Percentiles rank a stretch among this genome's conserved stretches.
phyloP scores from a whole-genome alignment of 78 protist species.

The Chrysochromulina parva region DNA sequence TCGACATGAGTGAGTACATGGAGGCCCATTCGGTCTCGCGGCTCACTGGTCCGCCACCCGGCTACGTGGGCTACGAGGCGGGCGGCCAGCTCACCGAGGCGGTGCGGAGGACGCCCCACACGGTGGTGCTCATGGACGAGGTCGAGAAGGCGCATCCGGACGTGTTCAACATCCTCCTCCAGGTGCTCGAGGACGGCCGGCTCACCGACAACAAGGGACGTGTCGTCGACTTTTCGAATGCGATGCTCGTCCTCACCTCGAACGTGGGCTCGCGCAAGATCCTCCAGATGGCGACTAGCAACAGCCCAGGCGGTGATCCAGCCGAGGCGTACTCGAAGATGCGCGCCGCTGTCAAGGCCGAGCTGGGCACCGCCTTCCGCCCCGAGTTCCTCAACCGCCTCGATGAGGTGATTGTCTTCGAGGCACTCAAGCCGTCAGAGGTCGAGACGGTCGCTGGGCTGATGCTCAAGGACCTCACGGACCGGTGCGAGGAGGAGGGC shows the following conservation, averaged over 20 bases:
- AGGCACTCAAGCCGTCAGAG: constrained; percentile 10
- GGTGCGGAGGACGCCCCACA: constrained; percentile 91
- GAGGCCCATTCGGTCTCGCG: constrained; percentile 85
- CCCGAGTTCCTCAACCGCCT: constrained; percentile 97
- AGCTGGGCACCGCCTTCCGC: constrained; percentile 69
- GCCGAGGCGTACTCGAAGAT: background rate
- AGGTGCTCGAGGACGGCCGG: constrained; percentile 96
- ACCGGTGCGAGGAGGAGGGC: constrained; percentile 62
- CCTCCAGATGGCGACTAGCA: background rate
- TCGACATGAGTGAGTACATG: constrained; percentile 70
- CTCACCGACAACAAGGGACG: constrained; percentile 95
- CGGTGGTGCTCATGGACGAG: constrained; percentile 94
- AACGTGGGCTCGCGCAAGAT: constrained; percentile 78
- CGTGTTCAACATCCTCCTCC: constrained; percentile 90
- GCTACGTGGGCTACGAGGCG: constrained; percentile 95
- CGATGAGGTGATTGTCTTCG: constrained; percentile 85
- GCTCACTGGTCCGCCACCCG: constrained; percentile 97
- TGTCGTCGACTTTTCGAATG: constrained; percentile 87
- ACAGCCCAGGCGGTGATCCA: background rate
- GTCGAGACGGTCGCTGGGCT: constrained; percentile 29
- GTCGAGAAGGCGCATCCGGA: constrained; percentile 86
- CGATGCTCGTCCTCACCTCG: constrained; percentile 86
- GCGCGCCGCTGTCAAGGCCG: constrained; percentile 62
- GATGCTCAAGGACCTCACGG: constrained; percentile 41
- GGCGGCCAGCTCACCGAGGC: constrained; percentile 98